Evolutionary conservation across 768 basidiomycete species (phyloP), one percentile per base, ranked within the genome.

Genomic region (Suillus sp.): DNA sequence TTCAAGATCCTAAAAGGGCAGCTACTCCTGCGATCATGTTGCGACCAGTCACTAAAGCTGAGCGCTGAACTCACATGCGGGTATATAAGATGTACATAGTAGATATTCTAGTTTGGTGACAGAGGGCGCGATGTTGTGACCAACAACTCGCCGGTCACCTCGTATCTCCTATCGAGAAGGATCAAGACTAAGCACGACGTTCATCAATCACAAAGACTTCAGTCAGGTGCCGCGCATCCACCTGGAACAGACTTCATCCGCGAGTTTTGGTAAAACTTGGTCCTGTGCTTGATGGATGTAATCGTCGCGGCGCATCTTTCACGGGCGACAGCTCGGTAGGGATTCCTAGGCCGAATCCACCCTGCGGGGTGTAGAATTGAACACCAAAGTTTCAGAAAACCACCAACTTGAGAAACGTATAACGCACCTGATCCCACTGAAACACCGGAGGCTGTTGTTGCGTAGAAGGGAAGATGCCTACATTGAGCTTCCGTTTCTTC

Each of bases 401-500:
- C 32, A 47, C 10, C 57, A 50, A 34, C 53, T 4, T 59, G 25
- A 48, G 63, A 48, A 37, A 6, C 48, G 51, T 59, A 50, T 65
- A 38, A 68, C 68, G 50, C 64, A 82, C 83, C 72, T 76, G 74
- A 65, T 81, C 78, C 77, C 86, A 86, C 27, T 79, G 69, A 54
- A 81, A 81, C 20, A 79, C 75, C 20, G 73, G 65, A 20, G 80
- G 78, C 62, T 80, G 75, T 35, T 38, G 55, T 40, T 40, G 56
- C 11, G 25, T 40, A 13, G 56, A 57, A 27, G 56, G 56, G 38
- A 57, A 57, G 18, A 57, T 77, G 68, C 88, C 88, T n/a, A 89
- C 67, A 64, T 86, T 86, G 60, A 91, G 85, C 75, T 86, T 90
- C 65, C 88, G 83, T 69, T 85, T 89, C 76, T 89, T 90, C 78